Evolutionary conservation across 2,329 filamentous ascomycete genomes (phyloP).

Genomic region (Verticillium nubilum): DNA sequence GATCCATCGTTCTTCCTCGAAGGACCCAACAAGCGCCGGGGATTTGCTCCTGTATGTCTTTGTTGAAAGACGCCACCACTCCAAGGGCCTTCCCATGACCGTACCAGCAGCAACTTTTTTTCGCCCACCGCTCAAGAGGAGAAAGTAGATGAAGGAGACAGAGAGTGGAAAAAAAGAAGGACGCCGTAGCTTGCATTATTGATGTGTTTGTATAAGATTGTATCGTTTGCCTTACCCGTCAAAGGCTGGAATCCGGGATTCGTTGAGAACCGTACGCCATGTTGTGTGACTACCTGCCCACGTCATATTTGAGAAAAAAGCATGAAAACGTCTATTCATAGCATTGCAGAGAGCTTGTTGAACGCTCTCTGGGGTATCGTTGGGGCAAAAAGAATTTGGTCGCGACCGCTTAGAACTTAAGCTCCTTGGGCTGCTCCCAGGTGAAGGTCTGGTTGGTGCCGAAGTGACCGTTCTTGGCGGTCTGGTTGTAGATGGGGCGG

Average conservation of each 20-base stretch:
- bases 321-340: constrained; percentile 15
- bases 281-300: constrained; percentile 11
- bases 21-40: constrained; percentile 2
- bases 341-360: constrained; percentile 15
- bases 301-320: constrained; percentile 10
- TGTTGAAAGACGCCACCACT: constrained; percentile 41
- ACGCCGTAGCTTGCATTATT: constrained; percentile 5
- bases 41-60: constrained; percentile 25
- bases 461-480: constrained; percentile 99
- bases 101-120: constrained; percentile 6
- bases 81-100: constrained; percentile 14
- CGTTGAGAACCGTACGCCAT: constrained; percentile 16
- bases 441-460: constrained; percentile 91
- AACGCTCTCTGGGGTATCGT: constrained; percentile 11
- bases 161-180: constrained; percentile 6
- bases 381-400: not conserved
- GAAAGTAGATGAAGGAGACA: constrained; percentile 3
- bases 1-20: constrained; percentile 3
- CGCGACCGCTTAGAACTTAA: constrained; percentile 68
- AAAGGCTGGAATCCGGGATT: constrained; percentile 14
- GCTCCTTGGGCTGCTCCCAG: constrained; percentile 97
- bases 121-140: constrained; percentile 7
- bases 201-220: constrained; percentile 3
- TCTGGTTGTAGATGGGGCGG: constrained; percentile 97
- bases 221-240: constrained; percentile 11